phyloP scores from a whole-genome alignment of 2,329 filamentous ascomycete species.

The Fusarium nanum region DNA sequence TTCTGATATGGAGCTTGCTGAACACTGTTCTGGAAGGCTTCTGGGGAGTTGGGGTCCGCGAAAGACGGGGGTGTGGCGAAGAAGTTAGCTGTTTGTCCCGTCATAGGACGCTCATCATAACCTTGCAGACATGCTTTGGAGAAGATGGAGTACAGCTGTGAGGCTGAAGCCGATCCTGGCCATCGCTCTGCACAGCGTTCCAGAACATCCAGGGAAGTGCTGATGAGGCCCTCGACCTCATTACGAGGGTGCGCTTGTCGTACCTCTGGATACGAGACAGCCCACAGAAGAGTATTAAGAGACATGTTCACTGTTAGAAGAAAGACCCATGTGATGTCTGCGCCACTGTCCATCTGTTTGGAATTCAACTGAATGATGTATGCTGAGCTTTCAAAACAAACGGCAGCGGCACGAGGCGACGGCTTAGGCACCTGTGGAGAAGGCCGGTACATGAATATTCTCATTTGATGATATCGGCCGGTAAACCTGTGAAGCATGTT shows the following conservation, averaged over 20 bases:
- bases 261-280: conserved; percentile 86
- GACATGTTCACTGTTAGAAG: conserved; percentile 90
- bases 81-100: conserved; percentile 45
- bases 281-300: conserved; percentile 92
- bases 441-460: conserved; percentile 87
- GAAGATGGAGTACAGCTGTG: conserved; percentile 87
- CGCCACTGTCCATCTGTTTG: conserved; percentile 79
- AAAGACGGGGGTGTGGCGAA: conserved; percentile 52
- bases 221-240: conserved; percentile 80
- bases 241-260: conserved; percentile 77
- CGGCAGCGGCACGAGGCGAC: conserved; percentile 78
- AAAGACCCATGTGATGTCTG: conserved; percentile 94
- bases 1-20: conserved; percentile 56
- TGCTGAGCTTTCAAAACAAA: conserved; percentile 84
- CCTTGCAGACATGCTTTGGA: conserved; percentile 88
- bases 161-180: conserved; percentile 88
- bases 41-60: conserved; percentile 49
- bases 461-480: conserved; percentile 84
- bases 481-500: conserved; percentile 63
- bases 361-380: conserved; percentile 85
- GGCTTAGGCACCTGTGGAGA: conserved; percentile 93
- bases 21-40: conserved; percentile 47
- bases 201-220: conserved; percentile 81
- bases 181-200: conserved; percentile 85
- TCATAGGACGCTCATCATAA: conserved; percentile 70